phyloP scores from a whole-genome alignment of 1,284 basidiomycete species.

The Inonotus hispidus region DNA sequence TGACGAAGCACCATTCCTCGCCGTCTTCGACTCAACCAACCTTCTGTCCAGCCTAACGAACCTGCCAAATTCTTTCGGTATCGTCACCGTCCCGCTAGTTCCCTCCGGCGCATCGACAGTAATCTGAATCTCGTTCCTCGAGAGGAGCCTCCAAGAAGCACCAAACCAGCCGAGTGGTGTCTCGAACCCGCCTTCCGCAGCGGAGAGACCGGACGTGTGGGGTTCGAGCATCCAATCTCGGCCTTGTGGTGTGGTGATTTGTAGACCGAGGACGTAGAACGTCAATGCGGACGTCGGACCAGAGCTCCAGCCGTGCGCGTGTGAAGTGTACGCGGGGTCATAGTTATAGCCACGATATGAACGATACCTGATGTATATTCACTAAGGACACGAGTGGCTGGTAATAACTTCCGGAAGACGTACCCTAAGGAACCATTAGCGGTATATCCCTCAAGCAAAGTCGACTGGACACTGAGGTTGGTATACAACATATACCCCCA shows the following conservation, averaged over 20 bases:
- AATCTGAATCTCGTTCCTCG: neutral
- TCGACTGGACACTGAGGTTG: conserved; percentile 44
- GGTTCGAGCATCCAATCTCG: conserved; percentile 36
- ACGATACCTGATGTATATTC: conserved; percentile 32
- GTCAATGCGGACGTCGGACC: conserved; percentile 43
- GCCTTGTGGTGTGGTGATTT: conserved; percentile 35
- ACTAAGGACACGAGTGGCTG: neutral
- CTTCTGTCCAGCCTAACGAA: conserved; percentile 4
- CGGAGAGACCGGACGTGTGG: conserved; percentile 29
- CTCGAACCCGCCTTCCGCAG: conserved; percentile 39
- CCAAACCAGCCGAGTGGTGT: conserved; percentile 40
- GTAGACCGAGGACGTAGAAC: conserved; percentile 40
- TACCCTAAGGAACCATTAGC: conserved; percentile 45
- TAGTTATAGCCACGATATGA: conserved; percentile 43
- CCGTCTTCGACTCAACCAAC: neutral
- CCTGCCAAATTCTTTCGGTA: conserved; percentile 8
- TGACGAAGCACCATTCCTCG: neutral
- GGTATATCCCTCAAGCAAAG: conserved; percentile 46
- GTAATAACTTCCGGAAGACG: conserved; percentile 13
- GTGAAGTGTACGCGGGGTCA: conserved; percentile 43
- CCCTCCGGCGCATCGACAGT: conserved; percentile 11
- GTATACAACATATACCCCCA: conserved; percentile 55
- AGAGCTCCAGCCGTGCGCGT: conserved; percentile 43
- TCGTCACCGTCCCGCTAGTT: conserved; percentile 12
- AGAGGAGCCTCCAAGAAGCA: conserved; percentile 32